Evolutionary conservation across 345 rosid species (phyloP).

Genomic region (Cardamine resedifolia): DNA sequence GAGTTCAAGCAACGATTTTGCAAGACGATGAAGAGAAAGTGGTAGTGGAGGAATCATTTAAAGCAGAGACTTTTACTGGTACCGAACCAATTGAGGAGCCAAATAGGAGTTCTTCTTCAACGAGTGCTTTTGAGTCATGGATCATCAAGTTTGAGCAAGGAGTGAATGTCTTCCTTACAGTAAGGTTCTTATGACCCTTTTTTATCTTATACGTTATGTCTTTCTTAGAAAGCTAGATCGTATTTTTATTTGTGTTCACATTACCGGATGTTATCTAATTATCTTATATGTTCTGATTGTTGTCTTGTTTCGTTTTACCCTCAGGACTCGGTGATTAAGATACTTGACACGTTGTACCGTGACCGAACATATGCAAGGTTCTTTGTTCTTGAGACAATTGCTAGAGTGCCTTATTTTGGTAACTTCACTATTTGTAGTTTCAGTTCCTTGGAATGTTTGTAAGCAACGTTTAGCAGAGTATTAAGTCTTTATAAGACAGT

Average conservation of each 20-base stretch:
- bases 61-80: slow-evolving; percentile 43
- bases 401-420: slow-evolving; percentile 98
- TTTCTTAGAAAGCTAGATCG: background rate
- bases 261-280: too few species aligned
- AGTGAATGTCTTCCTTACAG: slow-evolving; percentile 80
- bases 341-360: slow-evolving; percentile 78
- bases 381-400: slow-evolving; percentile 94
- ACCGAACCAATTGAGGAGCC: slow-evolving; percentile 36
- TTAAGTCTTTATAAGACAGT: background rate
- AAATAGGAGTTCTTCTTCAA: slow-evolving; percentile 36
- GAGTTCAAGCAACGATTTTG: slow-evolving; percentile 56
- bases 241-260: background rate
- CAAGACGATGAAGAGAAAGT: slow-evolving; percentile 76
- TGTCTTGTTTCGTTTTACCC: slow-evolving; percentile 9
- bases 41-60: slow-evolving; percentile 63
- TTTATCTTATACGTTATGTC: background rate
- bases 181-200: slow-evolving; percentile 28
- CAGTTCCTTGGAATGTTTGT: background rate
- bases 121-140: slow-evolving; percentile 52
- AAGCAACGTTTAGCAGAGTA: background rate
- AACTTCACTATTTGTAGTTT: slow-evolving; percentile 27
- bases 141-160: slow-evolving; percentile 73
- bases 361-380: slow-evolving; percentile 88
- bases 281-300: background rate
- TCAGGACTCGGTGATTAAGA: slow-evolving; percentile 86